A percentile compares a stretch with the other conserved stretches of the same genome.
Evolutionary conservation across 192 early-diverging fungal species (phyloP).

Genomic region (Mortierella claussenii): DNA sequence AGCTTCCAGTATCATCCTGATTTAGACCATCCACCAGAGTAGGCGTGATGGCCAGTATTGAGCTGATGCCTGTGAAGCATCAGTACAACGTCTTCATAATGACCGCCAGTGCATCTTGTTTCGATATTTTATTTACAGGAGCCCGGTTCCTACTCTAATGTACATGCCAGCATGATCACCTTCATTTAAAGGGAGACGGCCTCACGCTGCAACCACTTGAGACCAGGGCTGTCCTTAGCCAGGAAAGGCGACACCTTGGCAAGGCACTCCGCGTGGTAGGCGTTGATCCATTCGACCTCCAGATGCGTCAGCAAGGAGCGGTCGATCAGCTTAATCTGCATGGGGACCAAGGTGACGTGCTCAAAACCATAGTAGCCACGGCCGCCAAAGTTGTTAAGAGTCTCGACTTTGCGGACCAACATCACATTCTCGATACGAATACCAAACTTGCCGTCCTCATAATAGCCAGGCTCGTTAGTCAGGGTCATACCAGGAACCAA

Average conservation of each 20-base stretch:
- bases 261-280: conserved; percentile 80
- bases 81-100: no score
- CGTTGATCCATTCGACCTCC: conserved; percentile 90
- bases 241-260: conserved; percentile 86
- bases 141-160: no score
- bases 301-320: conserved; percentile 70
- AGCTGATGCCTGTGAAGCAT: no score
- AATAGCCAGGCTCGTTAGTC: conserved; percentile 98
- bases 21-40: no score
- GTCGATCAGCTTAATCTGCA: conserved; percentile 88
- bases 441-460: conserved; percentile 96
- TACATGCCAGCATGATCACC: no score
- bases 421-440: conserved; percentile 98
- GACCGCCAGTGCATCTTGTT: no score
- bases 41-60: no score
- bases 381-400: conserved; percentile 87
- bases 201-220: conserved; percentile 88
- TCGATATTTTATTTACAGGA: no score
- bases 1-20: no score
- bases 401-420: conserved; percentile 77
- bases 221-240: conserved; percentile 68
- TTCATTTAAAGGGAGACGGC: conserved; percentile 71
- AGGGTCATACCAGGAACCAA: conserved; percentile 94
- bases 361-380: conserved; percentile 90
- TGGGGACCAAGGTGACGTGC: conserved; percentile 89